A percentile compares a stretch with the other conserved stretches of the same genome.
Evolutionary conservation across 371 early-diverging fungal genomes (phyloP).

Genomic region (Mortierella sp.): DNA sequence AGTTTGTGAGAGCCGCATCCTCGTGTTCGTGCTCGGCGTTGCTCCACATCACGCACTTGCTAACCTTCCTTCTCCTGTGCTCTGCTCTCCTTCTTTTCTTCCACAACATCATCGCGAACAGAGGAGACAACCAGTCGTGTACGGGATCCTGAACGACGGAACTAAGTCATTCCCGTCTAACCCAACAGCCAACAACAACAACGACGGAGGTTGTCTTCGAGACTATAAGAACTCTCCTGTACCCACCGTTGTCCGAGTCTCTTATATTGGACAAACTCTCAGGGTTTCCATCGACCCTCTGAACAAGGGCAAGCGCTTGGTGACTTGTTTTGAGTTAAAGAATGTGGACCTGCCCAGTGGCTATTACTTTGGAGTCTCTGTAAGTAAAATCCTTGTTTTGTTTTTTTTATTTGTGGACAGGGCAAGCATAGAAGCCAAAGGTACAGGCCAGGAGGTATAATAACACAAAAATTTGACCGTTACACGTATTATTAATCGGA

Average conservation of each 20-base stretch:
- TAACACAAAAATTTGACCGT: neutral
- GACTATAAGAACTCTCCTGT: slow-evolving; percentile 76
- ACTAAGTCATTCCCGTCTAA: slow-evolving; percentile 54
- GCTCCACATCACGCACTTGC: neutral
- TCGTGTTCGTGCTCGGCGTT: slow-evolving; percentile 10
- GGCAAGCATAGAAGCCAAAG: neutral
- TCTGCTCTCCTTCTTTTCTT: neutral
- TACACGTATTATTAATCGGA: neutral
- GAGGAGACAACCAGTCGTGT: slow-evolving; percentile 53
- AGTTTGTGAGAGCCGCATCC: slow-evolving; percentile 26
- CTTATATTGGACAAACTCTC: slow-evolving; percentile 70
- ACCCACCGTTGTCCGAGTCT: slow-evolving; percentile 70
- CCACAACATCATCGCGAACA: slow-evolving; percentile 59
- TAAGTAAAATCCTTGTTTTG: slow-evolving; percentile 39
- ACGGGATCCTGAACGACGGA: slow-evolving; percentile 81
- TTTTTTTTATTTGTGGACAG: slow-evolving; percentile 4
- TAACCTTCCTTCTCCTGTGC: neutral
- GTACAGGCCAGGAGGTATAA: neutral
- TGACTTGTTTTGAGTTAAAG: slow-evolving; percentile 69
- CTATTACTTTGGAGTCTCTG: slow-evolving; percentile 86
- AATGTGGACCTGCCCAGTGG: slow-evolving; percentile 74
- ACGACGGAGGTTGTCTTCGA: slow-evolving; percentile 74
- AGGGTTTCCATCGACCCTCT: slow-evolving; percentile 72
- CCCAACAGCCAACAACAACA: slow-evolving; percentile 58
- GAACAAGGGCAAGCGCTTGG: slow-evolving; percentile 67